These are phyloP conservation scores for Dactylellina cionopaga DNA, from an alignment of 2,329 filamentous ascomycete genomes.

Conservation along the genomic window DNA sequence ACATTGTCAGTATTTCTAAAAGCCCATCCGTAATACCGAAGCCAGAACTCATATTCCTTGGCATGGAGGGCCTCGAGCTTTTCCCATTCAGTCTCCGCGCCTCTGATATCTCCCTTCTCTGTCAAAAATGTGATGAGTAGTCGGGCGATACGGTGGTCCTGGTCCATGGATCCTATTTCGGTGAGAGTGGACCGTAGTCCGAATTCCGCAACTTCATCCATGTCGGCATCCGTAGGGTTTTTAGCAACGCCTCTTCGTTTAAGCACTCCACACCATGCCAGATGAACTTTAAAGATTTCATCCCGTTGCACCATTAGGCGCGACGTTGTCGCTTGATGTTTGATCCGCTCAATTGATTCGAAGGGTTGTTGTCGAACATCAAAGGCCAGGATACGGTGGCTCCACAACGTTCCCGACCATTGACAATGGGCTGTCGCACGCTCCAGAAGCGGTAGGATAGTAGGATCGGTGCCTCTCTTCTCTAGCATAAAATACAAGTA, in stretches of 20 bases:
- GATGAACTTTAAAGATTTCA: constrained; percentile 88
- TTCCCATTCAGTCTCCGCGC: constrained; percentile 81
- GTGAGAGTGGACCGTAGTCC: constrained; percentile 85
- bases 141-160: constrained; percentile 85
- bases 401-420: constrained; percentile 91
- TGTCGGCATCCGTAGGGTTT: constrained; percentile 77
- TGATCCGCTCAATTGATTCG: constrained; percentile 84
- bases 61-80: constrained; percentile 75
- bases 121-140: constrained; percentile 92
- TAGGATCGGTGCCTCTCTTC: constrained; percentile 53
- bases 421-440: constrained; percentile 90
- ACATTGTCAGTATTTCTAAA: constrained; percentile 70
- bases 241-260: constrained; percentile 83
- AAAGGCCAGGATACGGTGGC: constrained; percentile 83
- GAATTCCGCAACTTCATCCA: constrained; percentile 83
- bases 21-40: constrained; percentile 91
- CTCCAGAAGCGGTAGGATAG: constrained; percentile 75
- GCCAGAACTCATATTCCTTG: constrained; percentile 91
- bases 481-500: constrained; percentile 56
- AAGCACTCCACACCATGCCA: constrained; percentile 93
- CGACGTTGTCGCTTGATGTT: constrained; percentile 88
- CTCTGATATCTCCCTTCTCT: constrained; percentile 79
- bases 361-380: constrained; percentile 82
- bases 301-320: constrained; percentile 85
- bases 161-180: constrained; percentile 77